Conservation (phyloP, 352 stramenopile genomes). For the Globisporangium perplexum region DNA sequence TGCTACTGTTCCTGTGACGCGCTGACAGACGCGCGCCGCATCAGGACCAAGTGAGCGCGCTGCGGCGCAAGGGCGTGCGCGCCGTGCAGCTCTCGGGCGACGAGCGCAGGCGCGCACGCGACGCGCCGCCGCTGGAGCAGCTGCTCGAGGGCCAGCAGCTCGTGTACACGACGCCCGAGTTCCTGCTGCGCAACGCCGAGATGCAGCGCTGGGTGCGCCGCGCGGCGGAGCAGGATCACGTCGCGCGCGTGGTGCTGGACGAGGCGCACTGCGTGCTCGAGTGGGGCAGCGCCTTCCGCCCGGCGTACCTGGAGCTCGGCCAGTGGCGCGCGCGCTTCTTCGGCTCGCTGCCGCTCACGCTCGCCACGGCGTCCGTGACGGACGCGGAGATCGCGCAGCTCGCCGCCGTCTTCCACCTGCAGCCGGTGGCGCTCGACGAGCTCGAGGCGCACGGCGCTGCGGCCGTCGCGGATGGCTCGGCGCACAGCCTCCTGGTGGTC, state of each 20-base stretch:
- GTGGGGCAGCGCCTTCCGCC: slow-evolving; percentile 74
- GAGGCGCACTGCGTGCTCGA: slow-evolving; percentile 78
- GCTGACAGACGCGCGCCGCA: too few species aligned
- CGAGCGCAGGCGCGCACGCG: slow-evolving; percentile 10
- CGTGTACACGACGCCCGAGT: slow-evolving; percentile 81
- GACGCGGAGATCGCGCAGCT: slow-evolving; percentile 55
- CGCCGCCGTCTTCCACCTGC: slow-evolving; percentile 43
- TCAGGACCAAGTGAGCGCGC: slow-evolving; percentile 67
- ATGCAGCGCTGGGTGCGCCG: slow-evolving; percentile 40
- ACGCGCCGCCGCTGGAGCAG: slow-evolving; percentile 20
- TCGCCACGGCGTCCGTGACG: slow-evolving; percentile 66
- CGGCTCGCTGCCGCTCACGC: slow-evolving; percentile 47
- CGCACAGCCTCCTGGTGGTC: slow-evolving; percentile 34
- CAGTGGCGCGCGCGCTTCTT: slow-evolving; percentile 46
- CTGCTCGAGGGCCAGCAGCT: slow-evolving; percentile 39
- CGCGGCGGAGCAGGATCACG: slow-evolving; percentile 13
- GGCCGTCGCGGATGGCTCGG: background rate
- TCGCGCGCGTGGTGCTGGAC: slow-evolving; percentile 66
- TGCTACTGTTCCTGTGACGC: too few species aligned
- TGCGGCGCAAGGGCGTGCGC: slow-evolving; percentile 50
- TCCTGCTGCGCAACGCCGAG: slow-evolving; percentile 55
- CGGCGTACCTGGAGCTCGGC: slow-evolving; percentile 59
- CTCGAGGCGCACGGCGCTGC: background rate
- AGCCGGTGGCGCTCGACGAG: slow-evolving; percentile 1
- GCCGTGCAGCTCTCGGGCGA: slow-evolving; percentile 41